Conservation (phyloP, 805 yeast species). For the Wickerhamomyces bovis region DNA sequence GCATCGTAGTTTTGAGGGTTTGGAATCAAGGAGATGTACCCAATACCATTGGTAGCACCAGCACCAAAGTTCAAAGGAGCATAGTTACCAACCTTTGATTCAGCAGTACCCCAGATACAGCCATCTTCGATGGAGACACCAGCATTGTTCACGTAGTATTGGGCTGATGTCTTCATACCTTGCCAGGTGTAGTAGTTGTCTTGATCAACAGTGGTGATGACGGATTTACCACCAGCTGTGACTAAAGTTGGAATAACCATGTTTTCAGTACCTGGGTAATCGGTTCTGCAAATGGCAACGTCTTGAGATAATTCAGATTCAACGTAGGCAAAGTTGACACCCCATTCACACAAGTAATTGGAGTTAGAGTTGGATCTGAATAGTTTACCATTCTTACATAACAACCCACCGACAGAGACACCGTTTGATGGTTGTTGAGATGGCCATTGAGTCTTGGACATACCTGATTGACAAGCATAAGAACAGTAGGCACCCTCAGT, state of each 20-base stretch:
- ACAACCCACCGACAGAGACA: slow-evolving; percentile 89
- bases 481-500: slow-evolving; percentile 91
- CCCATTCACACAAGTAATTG: slow-evolving; percentile 83
- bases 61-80: slow-evolving; percentile 95
- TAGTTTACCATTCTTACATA: slow-evolving; percentile 78
- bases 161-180: slow-evolving; percentile 83
- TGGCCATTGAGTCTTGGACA: slow-evolving; percentile 99
- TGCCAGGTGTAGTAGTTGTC: slow-evolving; percentile 75
- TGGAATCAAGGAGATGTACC: slow-evolving; percentile 88
- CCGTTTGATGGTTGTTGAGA: slow-evolving; percentile 79
- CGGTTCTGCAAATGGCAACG: slow-evolving; percentile 95
- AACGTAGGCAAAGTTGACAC: slow-evolving; percentile 62
- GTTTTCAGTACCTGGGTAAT: slow-evolving; percentile 98
- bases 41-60: slow-evolving; percentile 59
- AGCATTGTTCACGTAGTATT: slow-evolving; percentile 95
- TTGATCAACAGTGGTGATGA: slow-evolving; percentile 76
- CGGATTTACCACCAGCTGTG: slow-evolving; percentile 54
- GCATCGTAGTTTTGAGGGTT: slow-evolving; percentile 80
- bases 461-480: slow-evolving; percentile 97
- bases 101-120: slow-evolving; percentile 85
- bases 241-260: slow-evolving; percentile 93
- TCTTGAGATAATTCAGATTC: slow-evolving; percentile 55
- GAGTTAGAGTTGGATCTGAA: slow-evolving; percentile 70
- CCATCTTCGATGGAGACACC: slow-evolving; percentile 88
- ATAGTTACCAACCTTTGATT: slow-evolving; percentile 92